Percentiles rank a stretch among this genome's conserved stretches.
Evolutionary conservation across 1,139 yeast species (phyloP).

Genomic region (Candida sp.): DNA sequence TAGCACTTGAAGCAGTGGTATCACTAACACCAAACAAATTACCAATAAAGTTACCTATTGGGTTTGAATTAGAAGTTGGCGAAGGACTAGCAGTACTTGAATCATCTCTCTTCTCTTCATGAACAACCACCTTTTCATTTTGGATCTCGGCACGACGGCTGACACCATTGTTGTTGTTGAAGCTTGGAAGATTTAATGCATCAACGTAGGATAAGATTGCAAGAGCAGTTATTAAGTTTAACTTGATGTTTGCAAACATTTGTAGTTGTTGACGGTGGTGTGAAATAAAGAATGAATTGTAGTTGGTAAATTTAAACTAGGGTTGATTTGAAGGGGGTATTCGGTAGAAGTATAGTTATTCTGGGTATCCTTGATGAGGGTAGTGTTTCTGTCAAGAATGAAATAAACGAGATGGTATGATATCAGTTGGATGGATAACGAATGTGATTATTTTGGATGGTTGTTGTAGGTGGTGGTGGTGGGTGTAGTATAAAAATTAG

Average conservation of each 20-base stretch:
- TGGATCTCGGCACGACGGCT: neutral
- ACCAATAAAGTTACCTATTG: neutral
- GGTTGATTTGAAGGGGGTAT: neutral
- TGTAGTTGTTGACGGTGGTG: neutral
- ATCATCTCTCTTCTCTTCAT: constrained; percentile 1
- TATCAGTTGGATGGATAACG: neutral
- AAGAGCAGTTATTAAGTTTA: constrained; percentile 13
- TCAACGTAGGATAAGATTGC: constrained; percentile 12
- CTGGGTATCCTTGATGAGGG: neutral
- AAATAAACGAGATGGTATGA: neutral
- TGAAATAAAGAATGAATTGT: constrained; percentile 11
- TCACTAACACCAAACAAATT: neutral
- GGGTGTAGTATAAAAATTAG: too few relatives aligned
- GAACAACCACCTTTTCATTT: neutral
- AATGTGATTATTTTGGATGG: too few relatives aligned
- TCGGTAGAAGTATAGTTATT: neutral
- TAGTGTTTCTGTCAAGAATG: too few relatives aligned
- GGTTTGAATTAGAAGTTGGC: neutral
- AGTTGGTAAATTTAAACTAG: constrained; percentile 10
- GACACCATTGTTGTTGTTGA: neutral
- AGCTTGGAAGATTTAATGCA: constrained; percentile 3
- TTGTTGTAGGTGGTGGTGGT: too few relatives aligned
- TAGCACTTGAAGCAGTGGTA: neutral
- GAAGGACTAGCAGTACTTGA: neutral
- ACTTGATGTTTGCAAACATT: constrained; percentile 13